Evolutionary conservation across 164 flowering plant species (phyloP).

Genomic region (Sedum album): DNA sequence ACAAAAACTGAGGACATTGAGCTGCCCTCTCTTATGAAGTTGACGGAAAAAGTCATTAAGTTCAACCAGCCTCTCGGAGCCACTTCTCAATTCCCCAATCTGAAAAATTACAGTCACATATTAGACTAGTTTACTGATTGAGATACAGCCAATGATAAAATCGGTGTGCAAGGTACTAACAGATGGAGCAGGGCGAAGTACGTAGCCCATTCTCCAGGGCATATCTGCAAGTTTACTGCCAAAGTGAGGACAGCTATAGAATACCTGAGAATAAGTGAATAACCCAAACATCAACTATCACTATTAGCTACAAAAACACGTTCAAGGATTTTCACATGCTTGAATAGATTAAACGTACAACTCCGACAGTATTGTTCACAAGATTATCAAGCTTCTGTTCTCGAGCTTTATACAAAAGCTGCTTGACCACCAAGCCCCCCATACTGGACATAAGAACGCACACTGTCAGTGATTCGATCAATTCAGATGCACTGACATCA

Average conservation of each 20-base stretch:
- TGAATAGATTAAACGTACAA: constrained; percentile 41
- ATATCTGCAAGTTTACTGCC: constrained; percentile 98
- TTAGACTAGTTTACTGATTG: neutral
- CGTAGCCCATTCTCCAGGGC: constrained; percentile 99
- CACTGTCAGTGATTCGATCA: neutral
- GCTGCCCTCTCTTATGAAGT: constrained; percentile 62
- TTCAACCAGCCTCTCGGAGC: constrained; percentile 70
- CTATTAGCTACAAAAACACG: constrained; percentile 1
- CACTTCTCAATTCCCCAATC: constrained; percentile 96
- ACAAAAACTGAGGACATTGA: constrained; percentile 95
- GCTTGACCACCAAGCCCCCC: constrained; percentile 99
- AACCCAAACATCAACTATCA: constrained; percentile 9
- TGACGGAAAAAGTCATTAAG: constrained; percentile 77
- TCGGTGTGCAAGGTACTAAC: constrained; percentile 36
- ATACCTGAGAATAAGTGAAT: constrained; percentile 50
- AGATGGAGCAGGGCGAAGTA: constrained; percentile 90
- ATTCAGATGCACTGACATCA: neutral
- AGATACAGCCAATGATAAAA: neutral
- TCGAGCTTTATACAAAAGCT: constrained; percentile 79
- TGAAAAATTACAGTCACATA: constrained; percentile 15
- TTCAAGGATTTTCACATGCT: neutral
- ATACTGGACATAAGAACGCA: constrained; percentile 46
- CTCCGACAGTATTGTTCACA: constrained; percentile 82
- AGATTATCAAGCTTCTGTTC: constrained; percentile 44
- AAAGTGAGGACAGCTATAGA: constrained; percentile 98